A percentile compares a stretch with the other conserved stretches of the same genome.
phyloP scores from a whole-genome alignment of 768 basidiomycete species.

The Candolleomyces efflorescens region DNA sequence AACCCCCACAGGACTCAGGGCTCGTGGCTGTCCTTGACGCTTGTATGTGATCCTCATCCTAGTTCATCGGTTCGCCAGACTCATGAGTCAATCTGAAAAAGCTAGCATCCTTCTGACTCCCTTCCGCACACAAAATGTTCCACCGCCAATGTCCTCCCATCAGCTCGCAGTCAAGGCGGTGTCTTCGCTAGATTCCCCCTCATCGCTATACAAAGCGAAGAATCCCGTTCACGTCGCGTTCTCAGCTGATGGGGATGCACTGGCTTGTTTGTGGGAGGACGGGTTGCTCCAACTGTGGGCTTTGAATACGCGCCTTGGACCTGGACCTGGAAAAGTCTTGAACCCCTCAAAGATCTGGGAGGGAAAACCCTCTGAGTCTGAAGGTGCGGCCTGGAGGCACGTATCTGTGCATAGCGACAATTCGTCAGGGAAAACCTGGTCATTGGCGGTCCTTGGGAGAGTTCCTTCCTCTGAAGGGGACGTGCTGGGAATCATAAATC shows the following conservation, averaged over 20 bases:
- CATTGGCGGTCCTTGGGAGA: conserved; percentile 38
- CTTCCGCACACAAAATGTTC: conserved; percentile 90
- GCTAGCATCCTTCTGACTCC: conserved; percentile 81
- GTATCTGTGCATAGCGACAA: conserved; percentile 16
- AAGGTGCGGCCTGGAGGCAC: conserved; percentile 30
- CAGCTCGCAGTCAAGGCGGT: conserved; percentile 24
- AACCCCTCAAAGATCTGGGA: conserved; percentile 42
- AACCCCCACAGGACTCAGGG: conserved; percentile 73
- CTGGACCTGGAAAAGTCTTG: conserved; percentile 56
- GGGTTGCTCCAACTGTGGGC: conserved; percentile 69
- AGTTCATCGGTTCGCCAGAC: background rate
- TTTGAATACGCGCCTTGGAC: conserved; percentile 56
- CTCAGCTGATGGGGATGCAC: conserved; percentile 47
- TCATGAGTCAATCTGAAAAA: conserved; percentile 24
- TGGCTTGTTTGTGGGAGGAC: conserved; percentile 69
- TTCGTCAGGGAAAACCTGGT: conserved; percentile 12
- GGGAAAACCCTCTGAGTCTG: conserved; percentile 18
- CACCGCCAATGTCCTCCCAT: conserved; percentile 94
- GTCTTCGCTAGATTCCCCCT: background rate
- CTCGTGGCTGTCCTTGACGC: conserved; percentile 89
- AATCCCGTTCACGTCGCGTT: conserved; percentile 68
- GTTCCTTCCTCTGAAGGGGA: conserved; percentile 21
- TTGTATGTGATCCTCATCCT: conserved; percentile 42
- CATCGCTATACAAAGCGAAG: conserved; percentile 11
- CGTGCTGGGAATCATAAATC: conserved; percentile 25